Conservation (phyloP, 495 filamentous ascomycete species). For the Aspergillus sclerotioniger region DNA sequence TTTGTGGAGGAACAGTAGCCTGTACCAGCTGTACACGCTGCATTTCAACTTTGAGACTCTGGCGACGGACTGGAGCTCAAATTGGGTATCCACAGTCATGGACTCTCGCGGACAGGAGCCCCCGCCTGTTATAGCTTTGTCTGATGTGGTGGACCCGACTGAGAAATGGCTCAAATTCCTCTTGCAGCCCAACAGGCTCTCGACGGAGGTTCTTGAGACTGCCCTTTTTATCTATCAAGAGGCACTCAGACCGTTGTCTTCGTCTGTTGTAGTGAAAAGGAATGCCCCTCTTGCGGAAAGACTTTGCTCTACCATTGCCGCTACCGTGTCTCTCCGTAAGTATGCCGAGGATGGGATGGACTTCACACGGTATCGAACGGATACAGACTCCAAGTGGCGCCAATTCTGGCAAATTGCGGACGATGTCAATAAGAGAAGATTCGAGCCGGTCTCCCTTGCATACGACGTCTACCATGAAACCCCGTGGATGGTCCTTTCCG, state of each 20-base stretch:
- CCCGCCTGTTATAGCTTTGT: conserved; percentile 52
- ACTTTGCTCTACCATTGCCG: conserved; percentile 67
- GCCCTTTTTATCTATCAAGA: conserved; percentile 72
- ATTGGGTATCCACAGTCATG: conserved; percentile 71
- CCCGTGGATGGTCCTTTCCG: conserved; percentile 79
- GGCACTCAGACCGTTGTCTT: conserved; percentile 45
- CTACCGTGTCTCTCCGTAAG: conserved; percentile 59
- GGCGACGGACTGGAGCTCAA: conserved; percentile 57
- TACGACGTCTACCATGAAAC: conserved; percentile 68
- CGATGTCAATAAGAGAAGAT: conserved; percentile 82
- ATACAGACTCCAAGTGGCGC: conserved; percentile 82
- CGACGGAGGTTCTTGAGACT: conserved; percentile 74
- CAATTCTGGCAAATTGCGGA: conserved; percentile 80
- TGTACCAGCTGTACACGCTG: conserved; percentile 69
- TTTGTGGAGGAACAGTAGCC: conserved; percentile 80
- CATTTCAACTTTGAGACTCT: conserved; percentile 54
- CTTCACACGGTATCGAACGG: conserved; percentile 64
- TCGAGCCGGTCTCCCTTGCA: conserved; percentile 71
- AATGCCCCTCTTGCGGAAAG: conserved; percentile 59
- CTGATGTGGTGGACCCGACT: conserved; percentile 58
- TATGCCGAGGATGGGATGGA: conserved; percentile 64
- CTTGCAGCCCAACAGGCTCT: conserved; percentile 76
- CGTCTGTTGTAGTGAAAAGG: conserved; percentile 34
- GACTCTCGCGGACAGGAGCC: conserved; percentile 57
- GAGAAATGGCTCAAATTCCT: conserved; percentile 60